These are phyloP conservation scores for Xylaria palmicola DNA, from an alignment of 495 filamentous ascomycete species.

Conservation along the genomic window DNA sequence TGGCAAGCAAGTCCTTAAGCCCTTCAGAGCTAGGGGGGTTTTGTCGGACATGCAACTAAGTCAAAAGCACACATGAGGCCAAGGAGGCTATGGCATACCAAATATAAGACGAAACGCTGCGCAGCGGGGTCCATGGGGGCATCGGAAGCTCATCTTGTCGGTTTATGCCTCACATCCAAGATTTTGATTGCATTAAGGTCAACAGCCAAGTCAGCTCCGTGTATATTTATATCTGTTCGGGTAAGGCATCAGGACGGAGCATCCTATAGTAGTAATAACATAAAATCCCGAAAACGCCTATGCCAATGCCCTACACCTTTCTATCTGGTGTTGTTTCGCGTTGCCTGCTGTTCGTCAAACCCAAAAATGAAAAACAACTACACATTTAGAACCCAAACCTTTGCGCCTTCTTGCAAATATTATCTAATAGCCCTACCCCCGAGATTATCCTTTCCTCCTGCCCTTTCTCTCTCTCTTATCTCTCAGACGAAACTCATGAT, in stretches of 20 bases:
- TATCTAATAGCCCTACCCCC: conserved; percentile 5
- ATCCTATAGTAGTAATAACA: conserved; percentile 3
- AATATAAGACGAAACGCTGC: background rate
- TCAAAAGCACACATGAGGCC: too few relatives aligned
- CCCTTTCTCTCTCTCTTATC: conserved; percentile 18
- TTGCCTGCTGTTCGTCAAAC: conserved; percentile 3
- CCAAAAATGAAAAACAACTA: background rate
- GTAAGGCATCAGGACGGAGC: background rate
- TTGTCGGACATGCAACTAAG: too few relatives aligned
- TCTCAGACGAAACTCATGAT: conserved; percentile 8
- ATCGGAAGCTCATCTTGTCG: background rate
- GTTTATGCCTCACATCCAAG: background rate
- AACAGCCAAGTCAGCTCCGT: background rate
- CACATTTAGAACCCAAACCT: conserved; percentile 8
- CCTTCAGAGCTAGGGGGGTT: too few relatives aligned
- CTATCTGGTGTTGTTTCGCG: conserved; percentile 13
- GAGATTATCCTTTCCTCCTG: background rate
- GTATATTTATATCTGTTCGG: background rate
- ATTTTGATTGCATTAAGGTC: background rate
- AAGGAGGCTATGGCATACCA: background rate
- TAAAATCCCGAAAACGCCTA: conserved; percentile 16
- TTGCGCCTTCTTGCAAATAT: conserved; percentile 15
- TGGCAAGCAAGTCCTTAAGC: too few relatives aligned
- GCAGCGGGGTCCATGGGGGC: background rate
- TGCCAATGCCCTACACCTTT: conserved; percentile 14